Percentiles rank a stretch among this genome's conserved stretches.
Conservation (phyloP, 129 eudicot species). For the Silybum marianum region DNA sequence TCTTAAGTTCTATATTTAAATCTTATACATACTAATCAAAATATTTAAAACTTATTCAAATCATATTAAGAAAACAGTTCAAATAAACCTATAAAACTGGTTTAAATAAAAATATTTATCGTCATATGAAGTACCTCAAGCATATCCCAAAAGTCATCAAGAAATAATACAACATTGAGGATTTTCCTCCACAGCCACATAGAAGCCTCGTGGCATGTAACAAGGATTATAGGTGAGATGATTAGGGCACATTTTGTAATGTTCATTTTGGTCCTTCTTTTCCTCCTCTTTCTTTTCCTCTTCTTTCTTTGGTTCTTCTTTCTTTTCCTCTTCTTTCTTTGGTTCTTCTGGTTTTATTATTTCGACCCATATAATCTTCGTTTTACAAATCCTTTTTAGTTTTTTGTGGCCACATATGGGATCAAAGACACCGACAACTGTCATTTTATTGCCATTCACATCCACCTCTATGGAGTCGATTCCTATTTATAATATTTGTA, state of each 20-base stretch:
- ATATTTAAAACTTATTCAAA: too few relatives aligned
- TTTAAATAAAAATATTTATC: not conserved
- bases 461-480: conserved; percentile 23
- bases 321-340: conserved; percentile 6
- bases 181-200: conserved; percentile 27
- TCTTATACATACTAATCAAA: too few relatives aligned
- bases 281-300: conserved; percentile 11
- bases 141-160: not conserved
- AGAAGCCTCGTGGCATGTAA: conserved; percentile 11
- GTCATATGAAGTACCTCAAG: not conserved
- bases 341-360: conserved; percentile 19
- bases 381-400: conserved; percentile 17
- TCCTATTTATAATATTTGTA: conserved; percentile 16
- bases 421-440: conserved; percentile 39
- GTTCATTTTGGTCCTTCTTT: not conserved
- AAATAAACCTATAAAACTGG: not conserved
- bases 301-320: conserved; percentile 10
- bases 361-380: conserved; percentile 20
- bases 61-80: too few relatives aligned
- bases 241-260: not conserved
- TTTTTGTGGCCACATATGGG: conserved; percentile 23
- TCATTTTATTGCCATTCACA: conserved; percentile 32
- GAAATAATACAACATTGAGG: conserved; percentile 35
- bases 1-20: too few relatives aligned
- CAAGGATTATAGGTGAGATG: conserved; percentile 2